A percentile compares a stretch with the other conserved stretches of the same genome.
Conservation (phyloP, 2,329 filamentous ascomycete species). For the Fusarium bulbicola region DNA sequence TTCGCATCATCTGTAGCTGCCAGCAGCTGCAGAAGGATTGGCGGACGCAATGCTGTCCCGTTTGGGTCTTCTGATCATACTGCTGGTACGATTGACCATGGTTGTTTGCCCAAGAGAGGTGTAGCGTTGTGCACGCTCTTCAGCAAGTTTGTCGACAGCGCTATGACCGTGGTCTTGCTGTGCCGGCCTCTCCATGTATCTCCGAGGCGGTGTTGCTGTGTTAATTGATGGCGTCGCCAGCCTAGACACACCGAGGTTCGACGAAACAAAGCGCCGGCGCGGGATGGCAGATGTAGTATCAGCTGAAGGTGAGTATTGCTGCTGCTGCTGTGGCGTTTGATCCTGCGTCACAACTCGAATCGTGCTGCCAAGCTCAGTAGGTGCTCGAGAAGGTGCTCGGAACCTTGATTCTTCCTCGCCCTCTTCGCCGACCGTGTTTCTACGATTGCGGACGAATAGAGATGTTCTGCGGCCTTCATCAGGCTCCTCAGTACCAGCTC, state of each 20-base stretch:
- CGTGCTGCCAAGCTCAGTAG: constrained; percentile 62
- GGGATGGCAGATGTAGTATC: constrained; percentile 52
- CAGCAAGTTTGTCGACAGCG: constrained; percentile 33
- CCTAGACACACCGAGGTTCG: constrained; percentile 57
- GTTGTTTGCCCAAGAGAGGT: constrained; percentile 55
- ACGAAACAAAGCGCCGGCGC: constrained; percentile 62
- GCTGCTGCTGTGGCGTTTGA: constrained; percentile 24
- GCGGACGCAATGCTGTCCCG: constrained; percentile 51
- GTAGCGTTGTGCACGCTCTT: constrained; percentile 49
- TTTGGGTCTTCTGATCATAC: constrained; percentile 54
- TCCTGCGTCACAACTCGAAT: constrained; percentile 46
- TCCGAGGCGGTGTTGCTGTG: constrained; percentile 52
- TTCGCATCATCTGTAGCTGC: constrained; percentile 56
- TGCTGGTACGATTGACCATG: constrained; percentile 56
- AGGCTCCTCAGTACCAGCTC: constrained; percentile 58
- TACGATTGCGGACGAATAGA: constrained; percentile 56
- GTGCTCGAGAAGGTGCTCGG: constrained; percentile 66
- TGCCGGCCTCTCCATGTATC: constrained; percentile 51
- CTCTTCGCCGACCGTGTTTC: constrained; percentile 58
- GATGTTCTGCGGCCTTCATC: constrained; percentile 57
- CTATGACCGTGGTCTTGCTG: constrained; percentile 50
- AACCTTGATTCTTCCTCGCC: constrained; percentile 59
- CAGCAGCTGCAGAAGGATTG: constrained; percentile 52
- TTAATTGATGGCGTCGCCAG: constrained; percentile 53
- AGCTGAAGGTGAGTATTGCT: constrained; percentile 32